phyloP scores from a whole-genome alignment of 805 yeast genomes.

The Limtongozyma cylindracea region DNA sequence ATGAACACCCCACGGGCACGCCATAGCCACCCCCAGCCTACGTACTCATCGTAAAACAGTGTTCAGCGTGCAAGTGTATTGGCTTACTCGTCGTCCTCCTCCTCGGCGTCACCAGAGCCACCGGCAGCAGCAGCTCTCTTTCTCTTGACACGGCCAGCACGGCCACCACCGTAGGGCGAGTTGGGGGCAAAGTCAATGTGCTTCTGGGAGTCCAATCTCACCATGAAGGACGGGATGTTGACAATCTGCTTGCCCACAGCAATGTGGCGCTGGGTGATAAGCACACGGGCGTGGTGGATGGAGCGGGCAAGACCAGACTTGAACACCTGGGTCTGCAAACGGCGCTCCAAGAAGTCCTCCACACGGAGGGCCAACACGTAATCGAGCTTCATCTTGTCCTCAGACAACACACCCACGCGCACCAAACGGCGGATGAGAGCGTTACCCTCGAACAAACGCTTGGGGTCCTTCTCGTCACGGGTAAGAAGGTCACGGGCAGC shows the following conservation, averaged over 20 bases:
- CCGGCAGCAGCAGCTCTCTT: slow-evolving; percentile 38
- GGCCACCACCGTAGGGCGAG: slow-evolving; percentile 99
- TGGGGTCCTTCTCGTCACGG: slow-evolving; percentile 99
- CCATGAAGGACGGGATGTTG: slow-evolving; percentile 97
- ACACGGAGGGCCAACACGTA: slow-evolving; percentile 94
- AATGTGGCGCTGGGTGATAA: slow-evolving; percentile 97
- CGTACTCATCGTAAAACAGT: too few species aligned
- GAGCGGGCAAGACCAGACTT: slow-evolving; percentile 98
- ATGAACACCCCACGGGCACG: too few species aligned
- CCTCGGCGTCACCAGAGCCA: slow-evolving; percentile 37
- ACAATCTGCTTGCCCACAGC: slow-evolving; percentile 99
- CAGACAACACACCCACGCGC: slow-evolving; percentile 93
- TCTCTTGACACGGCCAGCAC: slow-evolving; percentile 99
- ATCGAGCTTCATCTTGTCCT: slow-evolving; percentile 99
- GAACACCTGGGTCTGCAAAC: slow-evolving; percentile 99
- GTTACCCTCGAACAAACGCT: slow-evolving; percentile 99
- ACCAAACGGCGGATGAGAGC: slow-evolving; percentile 99
- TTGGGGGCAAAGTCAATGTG: slow-evolving; percentile 98
- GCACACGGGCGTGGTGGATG: slow-evolving; percentile 98
- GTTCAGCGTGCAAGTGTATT: slow-evolving; percentile 1
- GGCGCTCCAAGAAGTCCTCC: slow-evolving; percentile 99
- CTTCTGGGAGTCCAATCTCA: slow-evolving; percentile 98
- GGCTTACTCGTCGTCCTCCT: slow-evolving; percentile 50
- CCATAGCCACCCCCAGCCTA: too few species aligned
- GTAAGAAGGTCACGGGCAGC: slow-evolving; percentile 99